Evolutionary conservation across 139 green algal species (phyloP), one percentile per base, ranked within the genome.

Genomic region (Coelastrella sp.): DNA sequence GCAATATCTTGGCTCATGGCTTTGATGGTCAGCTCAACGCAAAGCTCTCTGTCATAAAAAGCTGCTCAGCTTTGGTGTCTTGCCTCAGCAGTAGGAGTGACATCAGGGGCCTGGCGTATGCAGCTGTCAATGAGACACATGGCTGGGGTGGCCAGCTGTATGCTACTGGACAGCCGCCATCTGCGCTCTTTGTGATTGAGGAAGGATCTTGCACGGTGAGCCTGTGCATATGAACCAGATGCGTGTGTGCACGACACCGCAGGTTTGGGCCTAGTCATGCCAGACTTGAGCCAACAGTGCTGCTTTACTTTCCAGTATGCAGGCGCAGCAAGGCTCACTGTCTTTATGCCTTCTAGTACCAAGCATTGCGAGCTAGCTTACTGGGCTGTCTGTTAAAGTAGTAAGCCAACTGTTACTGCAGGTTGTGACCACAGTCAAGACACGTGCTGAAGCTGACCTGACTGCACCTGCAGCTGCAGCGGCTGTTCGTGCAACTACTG

Each of bases 1-100:
- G 80, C 3, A 68, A 85, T 68, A 93, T 95, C 47, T 80, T 93
- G 6, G 82, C 83, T 5, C 75, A 89, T 58, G 93, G 93, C 23
- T 95, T 95, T 85, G 93, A 94, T 17, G 91, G 93, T 3, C 90
- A 94, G 80, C 91, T 95, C 19, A 89, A 88, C 56, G 87, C 78
- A 20, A 93, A 93, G 88, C 16, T 90, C 14, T 65, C 54, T 1
- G 56, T 88, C 57, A 71, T 93, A 7, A 80, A 83, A 66, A 10
- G 73, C 76, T 65, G 80, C 20, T 20, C 89, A 2, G 23, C 90
- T 10, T 85, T 94, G 60, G 32, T 22, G 7, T 32, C n/a, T 5
- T 86, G 81, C 81, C 71, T 92, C 75, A 90, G 75, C 84, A 68
- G 23, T 59, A 90, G 19, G 88, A 87, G 90, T 20, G 92, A 93